Evolutionary conservation across 2,329 filamentous ascomycete species (phyloP), one percentile per base, ranked within the genome.

Genomic region (Fusarium chuoi): DNA sequence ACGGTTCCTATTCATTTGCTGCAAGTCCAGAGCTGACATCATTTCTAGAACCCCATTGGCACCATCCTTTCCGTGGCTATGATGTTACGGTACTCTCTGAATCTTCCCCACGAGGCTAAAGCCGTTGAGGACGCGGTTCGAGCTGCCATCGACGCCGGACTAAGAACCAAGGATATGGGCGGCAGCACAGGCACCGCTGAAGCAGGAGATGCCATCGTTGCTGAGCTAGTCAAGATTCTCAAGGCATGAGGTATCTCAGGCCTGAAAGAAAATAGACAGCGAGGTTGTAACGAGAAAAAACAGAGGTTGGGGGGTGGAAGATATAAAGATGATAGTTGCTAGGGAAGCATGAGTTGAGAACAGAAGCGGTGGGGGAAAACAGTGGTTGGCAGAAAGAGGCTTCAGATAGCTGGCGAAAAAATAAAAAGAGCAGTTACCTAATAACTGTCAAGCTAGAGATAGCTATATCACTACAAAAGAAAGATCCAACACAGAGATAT

Each of bases 31-130:
- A 54, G 49, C 49, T 54, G 33, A 54, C 22, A 36, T 26, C 17
- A 8, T 26, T 26, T 54, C 13, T 26, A 54, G 49, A 97, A 84
- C 87, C 96, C 96, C 39, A 88, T 98, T 69, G 96, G 95, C 57
- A 95, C 94, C 62, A 94, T 98, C 74, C 89, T 98, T 48, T 98
- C 95, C 18, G 89, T 97, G 20, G 94, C 94, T 79, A 97, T 98
- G 94, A 93, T 98, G 93, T 89, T 97, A 80, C 92, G 94, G 80
- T 98, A 97, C 87, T 97, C 94, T 38, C 89, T 98, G 68, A 90
- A 90, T 78, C 89, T 94, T 77, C 90, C 93, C 42, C 87, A 89
- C 60, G 92, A 97, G 82, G 93, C 94, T 28, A 87, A 89, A 65
- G 90, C 91, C 52, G 90, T 97, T 73, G 94, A 97, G 84, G 87